Conservation (phyloP, 768 basidiomycete species). For the Daedalea quercina region DNA sequence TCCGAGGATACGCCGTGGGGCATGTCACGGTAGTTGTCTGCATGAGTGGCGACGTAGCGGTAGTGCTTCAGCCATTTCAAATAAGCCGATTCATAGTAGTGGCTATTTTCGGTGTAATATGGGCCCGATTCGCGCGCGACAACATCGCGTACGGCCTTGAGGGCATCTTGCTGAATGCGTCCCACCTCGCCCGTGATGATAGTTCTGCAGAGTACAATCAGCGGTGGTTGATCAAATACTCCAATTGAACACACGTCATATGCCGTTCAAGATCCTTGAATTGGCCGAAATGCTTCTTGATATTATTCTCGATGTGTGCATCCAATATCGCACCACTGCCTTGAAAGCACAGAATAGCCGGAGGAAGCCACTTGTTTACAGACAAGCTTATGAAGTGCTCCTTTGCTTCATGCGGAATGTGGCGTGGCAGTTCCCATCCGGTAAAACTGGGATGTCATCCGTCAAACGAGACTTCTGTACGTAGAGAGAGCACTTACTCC, state of each 20-base stretch:
- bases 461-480: neutral
- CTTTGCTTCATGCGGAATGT: conserved; percentile 36
- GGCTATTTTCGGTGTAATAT: conserved; percentile 30
- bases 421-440: conserved; percentile 37
- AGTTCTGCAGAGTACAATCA: conserved; percentile 15
- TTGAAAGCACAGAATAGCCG: conserved; percentile 29
- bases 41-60: neutral
- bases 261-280: conserved; percentile 29
- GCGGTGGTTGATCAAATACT: neutral
- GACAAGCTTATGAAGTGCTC: conserved; percentile 27
- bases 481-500: conserved; percentile 22
- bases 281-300: conserved; percentile 32
- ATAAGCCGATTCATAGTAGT: conserved; percentile 14
- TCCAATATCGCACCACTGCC: conserved; percentile 25
- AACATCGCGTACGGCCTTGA: conserved; percentile 24
- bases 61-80: conserved; percentile 17
- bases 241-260: conserved; percentile 26
- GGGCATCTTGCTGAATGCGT: conserved; percentile 19
- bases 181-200: conserved; percentile 24
- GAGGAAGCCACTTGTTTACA: conserved; percentile 30
- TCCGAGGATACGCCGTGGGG: neutral
- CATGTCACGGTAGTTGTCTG: neutral
- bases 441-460: conserved; percentile 22
- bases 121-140: conserved; percentile 34
- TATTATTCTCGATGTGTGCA: conserved; percentile 20